Evolutionary conservation across 495 filamentous ascomycete genomes (phyloP), one percentile per base, ranked within the genome.

Genomic region (Penicillium herquei): DNA sequence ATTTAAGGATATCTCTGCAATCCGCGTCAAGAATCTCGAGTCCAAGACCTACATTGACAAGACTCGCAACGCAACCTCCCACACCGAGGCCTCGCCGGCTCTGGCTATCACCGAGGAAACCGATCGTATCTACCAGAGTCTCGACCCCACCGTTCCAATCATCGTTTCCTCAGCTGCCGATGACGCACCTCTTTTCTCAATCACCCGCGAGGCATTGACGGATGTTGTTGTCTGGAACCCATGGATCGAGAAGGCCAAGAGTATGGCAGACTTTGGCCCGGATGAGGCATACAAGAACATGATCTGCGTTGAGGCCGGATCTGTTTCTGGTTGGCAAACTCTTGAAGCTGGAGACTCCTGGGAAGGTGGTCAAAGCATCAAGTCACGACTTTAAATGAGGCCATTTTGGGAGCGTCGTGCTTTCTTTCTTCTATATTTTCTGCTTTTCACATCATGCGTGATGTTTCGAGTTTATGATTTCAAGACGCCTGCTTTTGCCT

Each of bases 211-310:
- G 70, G 91, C 87, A 62, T 75, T 99, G 52, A 74, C 75, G 51
- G 90, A 98, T 50, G 87, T 92, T 33, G 92, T 96, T 2, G 90
- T 99, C 3, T 99, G 95, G 95, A 99, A 99, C 70, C 95, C 95
- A 4, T 97, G 94, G 92, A 78, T 79, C 32, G 89, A 90, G 51
- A 93, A 92, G 71, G 87, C 89, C 7, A 80, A 80, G 59, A 81
- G 79, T 0, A 92, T 98, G 79, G 85, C 76, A 34, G 94, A 99
- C 64, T 96, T 99, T 71, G 84, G 80, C 44, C 93, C 93, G 4
- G 86, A 91, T 62, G 89, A 91, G 54, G 94, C 90, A 18, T 97
- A 86, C 71, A 87, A 88, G 75, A 81, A 90, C 17, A 96, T 98
- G 90, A 74, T 98, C 47, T 97, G 93, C 70, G 84, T 98, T 44